These are phyloP conservation scores for Aureobasidium sp. DNA, from an alignment of 2,329 filamentous ascomycete species.

Conservation along the genomic window DNA sequence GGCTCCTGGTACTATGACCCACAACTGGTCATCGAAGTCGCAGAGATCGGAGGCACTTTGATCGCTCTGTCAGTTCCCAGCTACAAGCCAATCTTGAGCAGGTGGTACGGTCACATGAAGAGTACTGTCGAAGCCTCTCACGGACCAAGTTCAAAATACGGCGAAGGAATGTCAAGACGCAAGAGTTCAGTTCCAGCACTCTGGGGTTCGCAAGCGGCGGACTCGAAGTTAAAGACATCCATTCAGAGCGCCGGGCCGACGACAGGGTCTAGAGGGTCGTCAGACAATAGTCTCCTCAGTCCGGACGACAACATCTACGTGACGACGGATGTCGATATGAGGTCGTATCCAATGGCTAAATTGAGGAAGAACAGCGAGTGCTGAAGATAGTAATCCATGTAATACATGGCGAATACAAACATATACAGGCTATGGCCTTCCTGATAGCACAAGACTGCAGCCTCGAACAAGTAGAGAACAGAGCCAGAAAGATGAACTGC, in stretches of 20 bases:
- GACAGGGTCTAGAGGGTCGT: background rate
- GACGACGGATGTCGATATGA: slow-evolving; percentile 6
- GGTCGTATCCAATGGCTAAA: background rate
- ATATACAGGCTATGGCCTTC: too few species aligned
- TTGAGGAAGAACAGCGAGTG: background rate
- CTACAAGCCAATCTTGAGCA: slow-evolving; percentile 33
- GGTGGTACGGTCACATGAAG: slow-evolving; percentile 5
- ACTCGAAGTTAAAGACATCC: background rate
- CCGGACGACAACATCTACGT: slow-evolving; percentile 6
- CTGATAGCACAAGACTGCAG: background rate
- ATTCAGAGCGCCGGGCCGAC: background rate
- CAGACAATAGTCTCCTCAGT: background rate
- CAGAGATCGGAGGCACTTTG: slow-evolving; percentile 43
- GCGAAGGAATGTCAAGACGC: background rate
- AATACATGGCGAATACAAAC: background rate
- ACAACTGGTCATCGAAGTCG: slow-evolving; percentile 41
- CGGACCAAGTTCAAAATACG: background rate
- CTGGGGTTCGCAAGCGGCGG: background rate
- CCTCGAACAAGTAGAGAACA: background rate
- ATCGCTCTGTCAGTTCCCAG: slow-evolving; percentile 44
- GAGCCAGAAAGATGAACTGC: background rate
- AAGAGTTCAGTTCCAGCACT: background rate
- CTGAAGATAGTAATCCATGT: background rate
- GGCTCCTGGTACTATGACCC: slow-evolving; percentile 44
- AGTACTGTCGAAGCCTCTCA: background rate